These are phyloP conservation scores for Petunia axillaris DNA, from an alignment of 257 asterid species.

Conservation along the genomic window DNA sequence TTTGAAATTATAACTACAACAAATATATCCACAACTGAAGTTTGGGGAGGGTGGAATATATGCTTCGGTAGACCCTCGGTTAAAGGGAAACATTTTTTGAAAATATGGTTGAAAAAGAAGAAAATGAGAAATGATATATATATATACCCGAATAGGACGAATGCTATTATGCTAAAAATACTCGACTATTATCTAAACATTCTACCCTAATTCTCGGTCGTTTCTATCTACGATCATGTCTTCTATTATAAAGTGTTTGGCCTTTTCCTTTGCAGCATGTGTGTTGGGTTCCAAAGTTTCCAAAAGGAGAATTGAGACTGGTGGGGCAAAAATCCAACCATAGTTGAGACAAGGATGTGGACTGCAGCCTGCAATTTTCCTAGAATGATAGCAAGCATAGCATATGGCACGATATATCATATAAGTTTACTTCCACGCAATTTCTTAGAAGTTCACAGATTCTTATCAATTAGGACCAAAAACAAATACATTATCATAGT, in stretches of 20 bases:
- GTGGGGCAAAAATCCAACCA: background rate
- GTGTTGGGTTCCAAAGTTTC: background rate
- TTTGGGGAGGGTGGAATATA: no score
- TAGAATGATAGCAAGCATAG: background rate
- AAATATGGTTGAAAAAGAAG: no score
- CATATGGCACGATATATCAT: background rate
- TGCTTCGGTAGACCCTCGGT: no score
- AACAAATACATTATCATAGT: background rate
- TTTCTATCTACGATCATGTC: background rate
- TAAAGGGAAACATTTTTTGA: no score
- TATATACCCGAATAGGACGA: no score
- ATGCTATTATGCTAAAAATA: no score
- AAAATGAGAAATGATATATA: no score
- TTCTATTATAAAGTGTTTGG: background rate
- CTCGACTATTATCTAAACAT: no score
- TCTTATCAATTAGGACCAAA: background rate
- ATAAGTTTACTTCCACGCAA: conserved; percentile 18
- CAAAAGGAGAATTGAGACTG: background rate
- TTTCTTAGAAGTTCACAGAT: background rate
- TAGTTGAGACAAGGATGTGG: background rate
- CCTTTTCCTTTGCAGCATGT: background rate
- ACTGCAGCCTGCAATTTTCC: background rate
- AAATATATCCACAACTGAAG: no score
- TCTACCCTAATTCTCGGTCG: no score
- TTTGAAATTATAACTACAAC: no score